phyloP scores from a whole-genome alignment of 225 moss, liverwort and hornwort species.

The Rhytidiadelphus loreus region DNA sequence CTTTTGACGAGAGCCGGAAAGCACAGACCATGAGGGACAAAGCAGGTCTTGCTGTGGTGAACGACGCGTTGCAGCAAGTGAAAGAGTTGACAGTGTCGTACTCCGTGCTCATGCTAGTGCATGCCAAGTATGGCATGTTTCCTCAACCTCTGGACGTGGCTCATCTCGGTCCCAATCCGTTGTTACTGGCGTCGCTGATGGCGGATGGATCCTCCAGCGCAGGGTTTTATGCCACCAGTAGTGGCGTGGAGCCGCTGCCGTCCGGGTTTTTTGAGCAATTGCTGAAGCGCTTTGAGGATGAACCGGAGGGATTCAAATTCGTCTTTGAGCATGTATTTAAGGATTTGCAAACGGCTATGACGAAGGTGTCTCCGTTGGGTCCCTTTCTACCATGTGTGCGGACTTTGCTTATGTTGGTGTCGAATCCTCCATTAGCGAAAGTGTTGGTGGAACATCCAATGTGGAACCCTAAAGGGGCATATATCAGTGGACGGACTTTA shows the following conservation, averaged over 20 bases:
- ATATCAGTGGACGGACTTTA: slow-evolving; percentile 62
- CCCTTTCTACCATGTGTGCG: slow-evolving; percentile 73
- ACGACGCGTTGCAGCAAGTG: slow-evolving; percentile 66
- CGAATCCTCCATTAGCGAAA: slow-evolving; percentile 54
- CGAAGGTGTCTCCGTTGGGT: slow-evolving; percentile 73
- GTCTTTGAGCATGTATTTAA: slow-evolving; percentile 66
- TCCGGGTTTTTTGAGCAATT: slow-evolving; percentile 72
- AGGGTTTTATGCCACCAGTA: slow-evolving; percentile 49
- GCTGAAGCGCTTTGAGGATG: slow-evolving; percentile 78
- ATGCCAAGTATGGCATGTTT: slow-evolving; percentile 55
- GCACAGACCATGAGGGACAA: slow-evolving; percentile 78
- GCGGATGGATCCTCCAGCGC: slow-evolving; percentile 54
- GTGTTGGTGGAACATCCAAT: slow-evolving; percentile 69
- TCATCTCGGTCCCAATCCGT: slow-evolving; percentile 21
- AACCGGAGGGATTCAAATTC: slow-evolving; percentile 43
- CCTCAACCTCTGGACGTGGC: slow-evolving; percentile 48
- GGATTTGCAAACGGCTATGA: slow-evolving; percentile 58
- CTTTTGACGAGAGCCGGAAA: slow-evolving; percentile 67
- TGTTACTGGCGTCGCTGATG: slow-evolving; percentile 57
- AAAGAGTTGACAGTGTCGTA: slow-evolving; percentile 83
- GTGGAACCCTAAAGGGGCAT: slow-evolving; percentile 60
- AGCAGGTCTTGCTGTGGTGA: slow-evolving; percentile 59
- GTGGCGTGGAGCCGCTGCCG: slow-evolving; percentile 49
- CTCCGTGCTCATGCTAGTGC: slow-evolving; percentile 63
- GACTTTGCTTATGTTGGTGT: slow-evolving; percentile 56